Evolutionary conservation across 495 filamentous ascomycete species (phyloP).

Genomic region (Pyrenopolyporus hunteri): DNA sequence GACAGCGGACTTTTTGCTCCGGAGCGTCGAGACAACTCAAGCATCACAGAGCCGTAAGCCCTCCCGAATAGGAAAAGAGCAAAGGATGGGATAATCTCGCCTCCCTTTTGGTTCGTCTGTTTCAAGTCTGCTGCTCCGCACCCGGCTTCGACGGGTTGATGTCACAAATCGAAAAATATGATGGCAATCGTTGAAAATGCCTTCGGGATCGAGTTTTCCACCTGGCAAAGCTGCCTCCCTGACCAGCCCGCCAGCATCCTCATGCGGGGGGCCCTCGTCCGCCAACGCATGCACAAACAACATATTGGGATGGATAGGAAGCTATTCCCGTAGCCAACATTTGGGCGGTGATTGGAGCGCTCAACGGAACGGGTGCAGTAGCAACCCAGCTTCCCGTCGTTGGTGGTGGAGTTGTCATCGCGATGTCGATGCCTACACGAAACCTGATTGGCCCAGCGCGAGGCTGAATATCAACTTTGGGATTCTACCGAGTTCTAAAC

Average conservation of each 20-base stretch:
- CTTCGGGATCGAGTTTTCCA: slow-evolving; percentile 15
- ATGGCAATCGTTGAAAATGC: slow-evolving; percentile 24
- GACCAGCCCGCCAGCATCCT: not conserved
- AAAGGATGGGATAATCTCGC: slow-evolving; percentile 2
- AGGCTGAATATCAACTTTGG: slow-evolving; percentile 16
- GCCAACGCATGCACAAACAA: slow-evolving; percentile 6
- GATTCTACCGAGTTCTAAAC: slow-evolving; percentile 21
- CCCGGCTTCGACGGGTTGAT: slow-evolving; percentile 22
- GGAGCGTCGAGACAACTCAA: slow-evolving; percentile 9
- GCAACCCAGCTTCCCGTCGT: not conserved
- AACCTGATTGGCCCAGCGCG: slow-evolving; percentile 12
- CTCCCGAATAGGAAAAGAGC: slow-evolving; percentile 20
- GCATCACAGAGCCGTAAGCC: slow-evolving; percentile 2
- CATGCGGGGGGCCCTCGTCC: not conserved
- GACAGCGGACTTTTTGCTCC: slow-evolving; percentile 30
- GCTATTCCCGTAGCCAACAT: not conserved
- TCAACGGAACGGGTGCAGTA: not conserved
- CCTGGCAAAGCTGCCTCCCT: not conserved
- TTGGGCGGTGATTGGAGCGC: not conserved
- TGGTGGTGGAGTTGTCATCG: not conserved
- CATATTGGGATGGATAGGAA: not conserved
- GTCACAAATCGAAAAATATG: slow-evolving; percentile 33
- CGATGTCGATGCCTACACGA: not conserved
- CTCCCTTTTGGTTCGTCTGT: slow-evolving; percentile 30
- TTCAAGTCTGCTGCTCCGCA: slow-evolving; percentile 27